Percentiles rank a stretch among this genome's conserved stretches.
Conservation (phyloP, 208 protist genomes). For the Trichomonas tenax region DNA sequence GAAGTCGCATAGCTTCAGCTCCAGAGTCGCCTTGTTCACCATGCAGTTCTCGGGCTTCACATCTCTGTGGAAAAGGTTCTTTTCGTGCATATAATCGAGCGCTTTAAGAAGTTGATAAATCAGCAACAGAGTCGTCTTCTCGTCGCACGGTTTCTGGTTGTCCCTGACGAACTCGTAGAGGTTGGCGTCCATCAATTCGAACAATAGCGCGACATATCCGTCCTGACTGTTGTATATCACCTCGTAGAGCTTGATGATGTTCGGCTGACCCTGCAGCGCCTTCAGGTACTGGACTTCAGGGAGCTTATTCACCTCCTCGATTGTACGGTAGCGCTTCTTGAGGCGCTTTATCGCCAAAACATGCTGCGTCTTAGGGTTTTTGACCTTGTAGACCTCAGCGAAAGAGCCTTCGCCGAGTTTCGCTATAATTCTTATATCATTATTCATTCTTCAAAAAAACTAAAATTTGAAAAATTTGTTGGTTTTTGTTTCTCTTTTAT, state of each 20-base stretch:
- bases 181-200: slow-evolving; percentile 86
- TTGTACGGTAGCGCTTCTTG: not conserved
- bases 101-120: not conserved
- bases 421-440: not conserved
- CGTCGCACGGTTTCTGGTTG: not conserved
- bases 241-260: slow-evolving; percentile 77
- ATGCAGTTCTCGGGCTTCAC: slow-evolving; percentile 91
- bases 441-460: not conserved
- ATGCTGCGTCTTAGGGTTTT: not conserved
- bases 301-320: slow-evolving; percentile 66
- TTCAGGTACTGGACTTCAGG: slow-evolving; percentile 81
- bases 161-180: slow-evolving; percentile 67
- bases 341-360: not conserved
- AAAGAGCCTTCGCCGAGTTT: slow-evolving; percentile 17
- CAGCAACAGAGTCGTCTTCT: not conserved
- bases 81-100: not conserved
- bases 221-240: slow-evolving; percentile 59
- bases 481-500: too few species aligned
- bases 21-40: slow-evolving; percentile 39
- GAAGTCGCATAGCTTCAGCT: slow-evolving; percentile 83
- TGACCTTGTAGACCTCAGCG: not conserved
- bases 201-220: slow-evolving; percentile 55
- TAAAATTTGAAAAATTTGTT: too few species aligned
- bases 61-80: slow-evolving; percentile 67
- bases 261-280: slow-evolving; percentile 65